Base-by-base conservation (phyloP, 148 eudicot species). In the Gaultheria prostrata region DNA sequence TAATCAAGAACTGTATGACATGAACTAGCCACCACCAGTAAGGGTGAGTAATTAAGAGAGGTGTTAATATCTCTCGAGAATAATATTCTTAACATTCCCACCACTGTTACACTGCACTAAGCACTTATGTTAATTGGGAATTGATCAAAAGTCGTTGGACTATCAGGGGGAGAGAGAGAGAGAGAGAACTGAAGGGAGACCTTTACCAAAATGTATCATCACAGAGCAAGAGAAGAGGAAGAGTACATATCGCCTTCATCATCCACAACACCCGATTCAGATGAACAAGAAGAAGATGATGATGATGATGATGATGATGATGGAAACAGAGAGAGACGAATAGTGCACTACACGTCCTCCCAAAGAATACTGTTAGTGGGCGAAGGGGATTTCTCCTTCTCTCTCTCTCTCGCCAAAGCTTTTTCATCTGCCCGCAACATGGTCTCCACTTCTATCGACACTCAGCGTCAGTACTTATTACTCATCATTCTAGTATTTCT, bases 351-450 rank as follows among this genome's bases (percentile, higher is more conserved):
- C 50, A 67, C 76, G 0, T 84, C 86, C 13, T 49, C 65, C 69
- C 89, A 89, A 1, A 32, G 71, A 43, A 87, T 89, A 35, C 71
- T 89, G 17, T 72, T 87, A 30, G 90, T 89, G 2, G 91, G 91
- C 0, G 91, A 89, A 73, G 89, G 91, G n/a, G 88, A 89, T 72
- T 89, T 87, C 69, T 89, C 91, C 32, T 89, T 89, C 51, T 84
- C 91, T 54, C 79, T 83, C 75, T 80, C 65, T 54, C 78, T 89
- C 28, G 91, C 90, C 63, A 82, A 2, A 9, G 90, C 90, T 69
- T 89, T 89, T 65, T 74, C 84, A 12, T 77, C 77, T 53, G 91
- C 87, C 70, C 69, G 48, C 79, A 89, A 89, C 76, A 82, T 89
- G 30, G 84, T 89, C 30, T 83, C 91, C n/a, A 88, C 91, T 69